phyloP scores from a whole-genome alignment of 1,284 basidiomycete genomes.

The Sphaerobolus stellatus region DNA sequence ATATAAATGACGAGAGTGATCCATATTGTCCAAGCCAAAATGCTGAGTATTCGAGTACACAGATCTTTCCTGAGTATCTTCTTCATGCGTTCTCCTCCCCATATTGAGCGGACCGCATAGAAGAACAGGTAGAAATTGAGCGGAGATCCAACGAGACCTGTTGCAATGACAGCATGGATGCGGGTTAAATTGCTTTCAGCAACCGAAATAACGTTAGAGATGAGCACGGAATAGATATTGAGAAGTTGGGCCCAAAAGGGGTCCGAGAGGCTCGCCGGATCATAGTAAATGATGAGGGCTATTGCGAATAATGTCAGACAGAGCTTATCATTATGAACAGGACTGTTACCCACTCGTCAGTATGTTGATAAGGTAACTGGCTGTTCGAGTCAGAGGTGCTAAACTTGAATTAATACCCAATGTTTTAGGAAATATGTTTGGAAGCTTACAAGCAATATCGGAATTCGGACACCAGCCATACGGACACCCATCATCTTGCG shows the following conservation, averaged over 20 bases:
- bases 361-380: slow-evolving; percentile 3
- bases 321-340: too few relatives aligned
- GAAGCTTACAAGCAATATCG: slow-evolving; percentile 14
- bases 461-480: slow-evolving; percentile 16
- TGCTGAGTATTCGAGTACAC: not conserved
- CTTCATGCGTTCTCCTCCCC: not conserved
- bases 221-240: slow-evolving; percentile 1
- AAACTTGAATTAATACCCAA: too few relatives aligned
- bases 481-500: slow-evolving; percentile 10
- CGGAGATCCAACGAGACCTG: not conserved
- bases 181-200: slow-evolving; percentile 3
- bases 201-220: slow-evolving; percentile 13
- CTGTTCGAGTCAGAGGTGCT: too few relatives aligned
- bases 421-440: too few relatives aligned
- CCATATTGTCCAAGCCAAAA: not conserved
- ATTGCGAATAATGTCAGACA: too few relatives aligned
- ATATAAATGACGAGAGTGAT: not conserved
- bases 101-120: slow-evolving; percentile 1
- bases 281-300: slow-evolving; percentile 16
- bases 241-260: not conserved
- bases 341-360: too few relatives aligned
- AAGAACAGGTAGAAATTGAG: not conserved
- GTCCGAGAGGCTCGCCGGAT: not conserved
- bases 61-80: not conserved
- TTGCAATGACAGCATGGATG: slow-evolving; percentile 12